Base-by-base conservation (phyloP, 345 rosid species). In the Lepidium didymum region DNA sequence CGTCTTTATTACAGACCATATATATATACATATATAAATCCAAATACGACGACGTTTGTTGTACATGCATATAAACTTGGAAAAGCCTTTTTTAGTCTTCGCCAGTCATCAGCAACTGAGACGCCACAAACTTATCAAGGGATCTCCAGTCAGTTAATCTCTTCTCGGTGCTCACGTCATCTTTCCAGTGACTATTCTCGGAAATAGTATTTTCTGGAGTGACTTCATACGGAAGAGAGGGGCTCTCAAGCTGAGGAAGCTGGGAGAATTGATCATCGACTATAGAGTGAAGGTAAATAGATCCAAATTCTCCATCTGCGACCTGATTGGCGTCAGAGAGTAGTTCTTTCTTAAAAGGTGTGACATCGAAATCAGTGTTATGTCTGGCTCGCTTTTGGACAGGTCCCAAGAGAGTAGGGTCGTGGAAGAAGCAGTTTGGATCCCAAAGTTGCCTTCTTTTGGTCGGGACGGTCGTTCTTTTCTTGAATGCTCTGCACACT, bases 401-500 rank as follows among this genome's bases (percentile, higher is more conserved):
- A 58, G 77, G 72, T 33, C 66, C 60, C 72, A 73, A 23, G 35
- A 51, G 72, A 38, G 46, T 42, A 5, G 56, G 25, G 41, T 66
- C 67, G 42, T 66, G 67, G 11, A 81, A 79, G 55, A 78, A 88
- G 77, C 80, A 87, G 75, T 83, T 79, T 4, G 86, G 74, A 49
- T 88, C 92, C 92, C 94, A 86, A 6, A 70, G 76, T 65, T 87
- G 86, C 7, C 77, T 72, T 82, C 61, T 78, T 83, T 90, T 93
- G 50, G 54, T 70, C 40, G 77, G 86, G 3, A 79, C 77, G 14
- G 37, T 85, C 35, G 74, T 52, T 81, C 88, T 67, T 76, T 93
- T 93, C 85, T 88, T 93, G 81, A 93, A 93, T 56, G 98, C 98
- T n/a, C 98, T 84, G 68, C 98, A 93, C 45, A 93, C 97, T 7